phyloP scores from a whole-genome alignment of 176 grass and related monocot species.

The Phoenix dactylifera region DNA sequence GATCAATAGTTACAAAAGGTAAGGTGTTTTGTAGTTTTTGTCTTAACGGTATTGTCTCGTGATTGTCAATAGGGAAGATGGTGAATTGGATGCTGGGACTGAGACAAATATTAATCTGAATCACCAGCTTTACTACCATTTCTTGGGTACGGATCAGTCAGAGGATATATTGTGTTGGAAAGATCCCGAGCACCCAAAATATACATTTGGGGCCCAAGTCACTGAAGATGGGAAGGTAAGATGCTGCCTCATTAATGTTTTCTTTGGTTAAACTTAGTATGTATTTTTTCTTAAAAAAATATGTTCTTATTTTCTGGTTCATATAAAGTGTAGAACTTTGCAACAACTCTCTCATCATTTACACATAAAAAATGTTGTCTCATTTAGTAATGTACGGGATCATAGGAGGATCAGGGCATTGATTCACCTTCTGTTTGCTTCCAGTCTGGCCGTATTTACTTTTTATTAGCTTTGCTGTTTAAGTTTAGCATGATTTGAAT shows the following conservation, averaged over 20 bases:
- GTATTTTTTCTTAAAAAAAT: no score
- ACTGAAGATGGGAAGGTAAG: conserved; percentile 88
- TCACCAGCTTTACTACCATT: conserved; percentile 87
- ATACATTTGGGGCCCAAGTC: conserved; percentile 40
- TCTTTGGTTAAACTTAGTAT: no score
- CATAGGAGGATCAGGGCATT: no score
- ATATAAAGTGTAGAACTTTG: no score
- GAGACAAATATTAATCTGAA: conserved; percentile 92
- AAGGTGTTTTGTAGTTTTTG: background rate
- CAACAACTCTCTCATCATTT: no score
- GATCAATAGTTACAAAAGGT: background rate
- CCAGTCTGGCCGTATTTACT: no score
- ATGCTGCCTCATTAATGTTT: background rate
- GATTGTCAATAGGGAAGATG: conserved; percentile 30
- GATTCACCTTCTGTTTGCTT: no score
- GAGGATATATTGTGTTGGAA: conserved; percentile 94
- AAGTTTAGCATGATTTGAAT: no score
- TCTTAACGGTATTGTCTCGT: conserved; percentile 10
- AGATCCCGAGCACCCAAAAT: conserved; percentile 78
- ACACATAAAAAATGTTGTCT: background rate
- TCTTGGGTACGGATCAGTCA: conserved; percentile 76
- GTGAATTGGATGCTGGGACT: conserved; percentile 68
- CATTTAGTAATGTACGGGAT: background rate
- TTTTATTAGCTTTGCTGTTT: no score
- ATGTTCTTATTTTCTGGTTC: no score